Base-by-base conservation (phyloP, 495 filamentous ascomycete species). In the Penicillium salamii region DNA sequence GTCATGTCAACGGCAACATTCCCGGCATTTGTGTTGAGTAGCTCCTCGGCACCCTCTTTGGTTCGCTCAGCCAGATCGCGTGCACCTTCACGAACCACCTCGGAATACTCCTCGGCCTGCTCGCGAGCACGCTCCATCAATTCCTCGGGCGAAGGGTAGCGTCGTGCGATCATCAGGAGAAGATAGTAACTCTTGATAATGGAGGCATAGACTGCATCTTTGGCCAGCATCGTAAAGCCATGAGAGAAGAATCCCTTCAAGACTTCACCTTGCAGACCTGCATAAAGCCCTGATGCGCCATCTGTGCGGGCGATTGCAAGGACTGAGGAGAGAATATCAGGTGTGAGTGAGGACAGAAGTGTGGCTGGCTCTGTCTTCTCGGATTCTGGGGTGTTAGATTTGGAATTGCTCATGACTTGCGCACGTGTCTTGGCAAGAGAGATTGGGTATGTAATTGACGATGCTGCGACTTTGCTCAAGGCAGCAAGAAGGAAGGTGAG, bases 211-310 rank as follows among this genome's bases (percentile, higher is more conserved):
- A 90, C 81, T 13, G 77, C 68, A 44, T 95, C 87, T 67, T 96
- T 96, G 21, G 88, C 79, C 40, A 95, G 67, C 89, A 95, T 95
- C n/a, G 90, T 90, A 20, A 89, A 80, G 1, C 90, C 91, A 56
- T 95, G 89, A 11, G 81, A 84, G 63, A 96, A 84, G 63, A 96
- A 95, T 0, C 87, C 88, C 60, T 89, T 93, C 5, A 92, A 58
- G 29, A 96, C 68, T 70, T 96, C 89, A 7, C 81, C 88, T 5
- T 70, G 69, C 0, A 96, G 67, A 11, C 91, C 92, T 15, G 87
- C 81, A 59, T 96, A 97, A 21, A 97, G 65, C 0, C 81, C 86
- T 2, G 61, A 56, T 7, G 86, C 50, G 1, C 91, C 91, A 48
- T 96, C 88, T 0, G 68, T 72, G 20, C 71, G 71, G 20, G 79